Evolutionary conservation across 164 flowering plant genomes (phyloP).

Genomic region (Cinnamomum chago): DNA sequence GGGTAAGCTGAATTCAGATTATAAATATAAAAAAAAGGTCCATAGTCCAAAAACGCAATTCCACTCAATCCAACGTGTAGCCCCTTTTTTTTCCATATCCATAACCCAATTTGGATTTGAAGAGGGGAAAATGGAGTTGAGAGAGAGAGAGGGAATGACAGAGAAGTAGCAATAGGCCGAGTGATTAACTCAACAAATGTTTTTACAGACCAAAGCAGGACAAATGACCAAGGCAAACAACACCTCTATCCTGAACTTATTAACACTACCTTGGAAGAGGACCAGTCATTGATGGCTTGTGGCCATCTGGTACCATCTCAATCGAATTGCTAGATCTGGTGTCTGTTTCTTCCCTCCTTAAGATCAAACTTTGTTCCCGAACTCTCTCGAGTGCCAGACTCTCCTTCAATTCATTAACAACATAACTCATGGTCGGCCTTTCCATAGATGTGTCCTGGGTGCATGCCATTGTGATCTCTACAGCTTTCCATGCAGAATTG

Average conservation of each 20-base stretch:
- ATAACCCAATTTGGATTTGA: too few species aligned
- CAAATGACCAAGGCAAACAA: neutral
- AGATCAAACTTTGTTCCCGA: neutral
- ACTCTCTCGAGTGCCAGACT: slow-evolving; percentile 13
- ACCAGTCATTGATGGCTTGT: neutral
- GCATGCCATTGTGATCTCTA: slow-evolving; percentile 35
- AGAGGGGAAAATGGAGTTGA: too few species aligned
- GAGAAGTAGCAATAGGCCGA: too few species aligned
- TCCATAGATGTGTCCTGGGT: slow-evolving; percentile 6
- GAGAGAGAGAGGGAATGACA: too few species aligned
- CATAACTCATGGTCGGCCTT: slow-evolving; percentile 39
- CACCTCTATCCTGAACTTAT: neutral
- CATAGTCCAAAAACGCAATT: too few species aligned
- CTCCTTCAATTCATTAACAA: slow-evolving; percentile 7
- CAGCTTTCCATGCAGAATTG: slow-evolving; percentile 15
- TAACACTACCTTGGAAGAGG: slow-evolving; percentile 5
- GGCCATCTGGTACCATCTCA: neutral
- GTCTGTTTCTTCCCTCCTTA: neutral
- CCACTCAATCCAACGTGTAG: too few species aligned
- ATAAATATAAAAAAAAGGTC: too few species aligned
- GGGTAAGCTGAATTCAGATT: too few species aligned
- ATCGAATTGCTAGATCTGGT: neutral
- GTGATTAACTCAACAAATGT: too few species aligned
- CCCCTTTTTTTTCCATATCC: too few species aligned
- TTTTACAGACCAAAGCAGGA: too few species aligned